Percentiles rank a stretch among this genome's conserved stretches.
phyloP scores from a whole-genome alignment of 331 rosid genomes.

The Stylosanthes scabra region DNA sequence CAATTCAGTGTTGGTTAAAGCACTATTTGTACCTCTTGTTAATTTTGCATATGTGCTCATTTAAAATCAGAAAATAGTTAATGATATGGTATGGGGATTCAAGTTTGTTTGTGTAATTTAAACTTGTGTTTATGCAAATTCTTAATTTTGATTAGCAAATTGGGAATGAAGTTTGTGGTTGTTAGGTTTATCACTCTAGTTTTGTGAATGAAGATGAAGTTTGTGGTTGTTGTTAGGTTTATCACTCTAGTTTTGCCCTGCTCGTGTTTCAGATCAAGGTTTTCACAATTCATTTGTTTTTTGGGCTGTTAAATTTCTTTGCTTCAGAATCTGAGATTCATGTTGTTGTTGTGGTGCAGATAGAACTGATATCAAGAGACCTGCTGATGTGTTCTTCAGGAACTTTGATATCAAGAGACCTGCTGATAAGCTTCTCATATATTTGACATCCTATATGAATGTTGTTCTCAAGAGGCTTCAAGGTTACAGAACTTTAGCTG shows the following conservation, averaged over 20 bases:
- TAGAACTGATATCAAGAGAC: conserved; percentile 81
- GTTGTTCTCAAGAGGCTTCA: too few relatives aligned
- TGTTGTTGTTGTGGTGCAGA: conserved; percentile 54
- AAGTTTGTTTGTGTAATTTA: neutral
- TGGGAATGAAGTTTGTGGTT: conserved; percentile 7
- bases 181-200: conserved; percentile 93
- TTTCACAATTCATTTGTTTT: conserved; percentile 3
- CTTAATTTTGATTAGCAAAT: conserved; percentile 25
- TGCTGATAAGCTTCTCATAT: too few relatives aligned
- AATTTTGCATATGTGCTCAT: too few relatives aligned
- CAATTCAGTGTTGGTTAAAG: too few relatives aligned
- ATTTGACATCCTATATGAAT: too few relatives aligned
- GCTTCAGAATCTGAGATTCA: conserved; percentile 37
- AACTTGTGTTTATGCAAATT: conserved; percentile 20
- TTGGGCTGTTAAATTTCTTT: neutral
- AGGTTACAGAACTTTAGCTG: too few relatives aligned
- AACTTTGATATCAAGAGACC: conserved; percentile 92
- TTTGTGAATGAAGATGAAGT: conserved; percentile 87
- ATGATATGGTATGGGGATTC: conserved; percentile 43
- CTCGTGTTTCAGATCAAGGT: conserved; percentile 93
- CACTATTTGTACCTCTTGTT: too few relatives aligned
- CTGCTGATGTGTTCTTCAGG: conserved; percentile 90
- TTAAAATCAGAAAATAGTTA: too few relatives aligned
- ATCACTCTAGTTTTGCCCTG: conserved; percentile 80
- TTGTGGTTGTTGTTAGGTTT: conserved; percentile 81